phyloP scores from a whole-genome alignment of 345 rosid species.

The Lepidium aucheri region DNA sequence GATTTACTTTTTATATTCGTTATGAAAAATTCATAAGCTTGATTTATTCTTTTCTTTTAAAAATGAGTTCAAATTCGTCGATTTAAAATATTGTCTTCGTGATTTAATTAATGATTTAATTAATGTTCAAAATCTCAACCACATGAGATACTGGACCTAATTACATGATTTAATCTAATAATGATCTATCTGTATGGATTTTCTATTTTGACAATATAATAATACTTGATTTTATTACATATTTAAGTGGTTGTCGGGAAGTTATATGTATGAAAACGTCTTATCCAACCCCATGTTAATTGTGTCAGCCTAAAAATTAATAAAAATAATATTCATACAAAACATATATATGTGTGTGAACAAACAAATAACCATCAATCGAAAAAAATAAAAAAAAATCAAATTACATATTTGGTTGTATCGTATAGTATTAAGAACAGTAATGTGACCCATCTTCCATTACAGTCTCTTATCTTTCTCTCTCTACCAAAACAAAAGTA shows the following conservation, averaged over 20 bases:
- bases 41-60: too few species aligned
- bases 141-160: too few species aligned
- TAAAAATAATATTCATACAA: background rate
- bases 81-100: too few species aligned
- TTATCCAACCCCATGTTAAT: slow-evolving; percentile 23
- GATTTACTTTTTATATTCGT: too few species aligned
- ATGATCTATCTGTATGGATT: background rate
- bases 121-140: too few species aligned
- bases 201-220: background rate
- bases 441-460: slow-evolving; percentile 25
- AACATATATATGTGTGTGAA: background rate
- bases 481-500: slow-evolving; percentile 16
- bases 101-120: too few species aligned
- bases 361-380: too few species aligned
- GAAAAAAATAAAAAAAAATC: background rate
- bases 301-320: slow-evolving; percentile 19
- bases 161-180: background rate
- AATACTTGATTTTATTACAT: background rate
- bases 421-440: background rate
- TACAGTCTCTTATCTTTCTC: background rate
- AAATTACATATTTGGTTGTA: background rate
- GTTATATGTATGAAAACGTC: slow-evolving; percentile 19
- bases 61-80: too few species aligned
- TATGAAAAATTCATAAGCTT: too few species aligned
- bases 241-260: slow-evolving; percentile 16